These are phyloP conservation scores for Carpinus fangiana DNA, from an alignment of 306 rosid genomes.

Conservation along the genomic window DNA sequence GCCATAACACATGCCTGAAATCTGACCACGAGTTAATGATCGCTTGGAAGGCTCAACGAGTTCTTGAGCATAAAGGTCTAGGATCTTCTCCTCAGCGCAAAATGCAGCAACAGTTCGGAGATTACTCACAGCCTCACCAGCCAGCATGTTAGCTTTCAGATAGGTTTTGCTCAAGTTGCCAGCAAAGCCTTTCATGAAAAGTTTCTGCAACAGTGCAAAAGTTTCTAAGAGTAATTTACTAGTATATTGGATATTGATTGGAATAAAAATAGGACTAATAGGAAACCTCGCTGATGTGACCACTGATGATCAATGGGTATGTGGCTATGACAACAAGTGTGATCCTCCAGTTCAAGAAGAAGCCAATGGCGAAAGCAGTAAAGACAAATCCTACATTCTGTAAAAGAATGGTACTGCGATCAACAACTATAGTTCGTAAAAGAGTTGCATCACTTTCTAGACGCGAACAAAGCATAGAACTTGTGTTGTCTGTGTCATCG, in stretches of 20 bases:
- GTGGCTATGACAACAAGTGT: constrained; percentile 88
- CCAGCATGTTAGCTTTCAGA: constrained; percentile 90
- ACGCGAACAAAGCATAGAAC: constrained; percentile 88
- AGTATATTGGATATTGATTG: not conserved
- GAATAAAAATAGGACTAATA: constrained; percentile 20
- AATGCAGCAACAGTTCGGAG: constrained; percentile 93
- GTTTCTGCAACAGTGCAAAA: constrained; percentile 55
- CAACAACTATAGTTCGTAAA: constrained; percentile 78
- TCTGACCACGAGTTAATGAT: constrained; percentile 83
- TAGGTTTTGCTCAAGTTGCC: constrained; percentile 99
- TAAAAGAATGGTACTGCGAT: constrained; percentile 74
- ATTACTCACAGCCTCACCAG: constrained; percentile 96
- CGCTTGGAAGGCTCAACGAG: constrained; percentile 78
- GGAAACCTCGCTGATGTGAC: constrained; percentile 88
- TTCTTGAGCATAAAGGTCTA: constrained; percentile 73
- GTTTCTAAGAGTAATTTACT: not conserved
- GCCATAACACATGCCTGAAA: constrained; percentile 88
- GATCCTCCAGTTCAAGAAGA: constrained; percentile 92
- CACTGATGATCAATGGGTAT: constrained; percentile 83
- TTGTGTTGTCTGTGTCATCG: constrained; percentile 79
- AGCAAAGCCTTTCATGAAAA: constrained; percentile 92
- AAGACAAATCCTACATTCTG: constrained; percentile 85
- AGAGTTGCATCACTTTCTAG: constrained; percentile 83
- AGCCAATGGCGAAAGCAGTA: constrained; percentile 80
- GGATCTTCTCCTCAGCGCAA: constrained; percentile 84